Percentiles rank a stretch among this genome's conserved stretches.
Evolutionary conservation across 495 filamentous ascomycete species (phyloP).

Genomic region (Penicillium parvum): DNA sequence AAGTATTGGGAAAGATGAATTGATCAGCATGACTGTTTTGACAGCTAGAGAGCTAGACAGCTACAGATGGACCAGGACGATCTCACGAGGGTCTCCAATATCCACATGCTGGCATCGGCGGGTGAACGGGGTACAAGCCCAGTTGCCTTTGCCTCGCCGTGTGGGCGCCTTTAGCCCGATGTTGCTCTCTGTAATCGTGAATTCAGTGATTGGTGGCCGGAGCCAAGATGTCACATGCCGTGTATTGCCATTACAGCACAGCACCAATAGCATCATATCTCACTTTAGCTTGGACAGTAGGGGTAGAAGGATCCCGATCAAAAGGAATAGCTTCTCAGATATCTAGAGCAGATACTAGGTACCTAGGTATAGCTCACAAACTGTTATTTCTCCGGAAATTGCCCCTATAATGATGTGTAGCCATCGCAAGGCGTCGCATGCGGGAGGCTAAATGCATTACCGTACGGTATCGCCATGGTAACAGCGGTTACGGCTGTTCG

Average conservation of each 20-base stretch:
- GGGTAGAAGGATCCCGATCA: too few species aligned
- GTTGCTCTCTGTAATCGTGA: constrained; percentile 19
- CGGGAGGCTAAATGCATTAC: constrained; percentile 27
- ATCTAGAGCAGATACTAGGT: too few species aligned
- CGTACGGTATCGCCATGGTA: constrained; percentile 34
- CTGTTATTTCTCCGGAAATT: too few species aligned
- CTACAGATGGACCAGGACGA: too few species aligned
- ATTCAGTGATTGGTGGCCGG: constrained; percentile 22
- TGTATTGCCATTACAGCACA: constrained; percentile 21
- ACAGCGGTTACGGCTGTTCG: constrained; percentile 44
- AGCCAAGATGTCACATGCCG: constrained; percentile 25
- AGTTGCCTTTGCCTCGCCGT: background rate
- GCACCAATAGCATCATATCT: background rate
- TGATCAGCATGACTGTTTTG: too few species aligned
- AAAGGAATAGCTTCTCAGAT: too few species aligned
- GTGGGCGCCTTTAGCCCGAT: constrained; percentile 18
- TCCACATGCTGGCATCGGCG: constrained; percentile 6
- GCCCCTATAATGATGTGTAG: too few species aligned
- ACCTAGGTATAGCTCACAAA: too few species aligned
- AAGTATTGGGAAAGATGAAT: too few species aligned
- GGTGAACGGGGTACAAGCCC: constrained; percentile 11
- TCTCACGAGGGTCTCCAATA: too few species aligned
- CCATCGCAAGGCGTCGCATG: constrained; percentile 21
- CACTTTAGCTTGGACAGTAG: too few species aligned
- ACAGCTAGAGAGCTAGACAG: too few species aligned